phyloP scores from a whole-genome alignment of 257 asterid species.

The Solanum raphanifolium region DNA sequence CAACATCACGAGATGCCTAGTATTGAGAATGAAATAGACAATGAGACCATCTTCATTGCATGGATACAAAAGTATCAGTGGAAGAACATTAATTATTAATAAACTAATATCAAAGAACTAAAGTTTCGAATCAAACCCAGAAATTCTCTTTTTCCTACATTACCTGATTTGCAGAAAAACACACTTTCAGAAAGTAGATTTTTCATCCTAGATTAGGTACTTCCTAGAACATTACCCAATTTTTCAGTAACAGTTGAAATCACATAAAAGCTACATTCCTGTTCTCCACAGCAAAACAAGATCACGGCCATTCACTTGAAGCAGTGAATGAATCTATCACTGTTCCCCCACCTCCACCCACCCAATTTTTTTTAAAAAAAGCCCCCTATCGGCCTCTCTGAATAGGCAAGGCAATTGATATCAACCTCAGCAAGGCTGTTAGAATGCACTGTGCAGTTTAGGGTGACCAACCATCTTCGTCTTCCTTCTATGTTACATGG shows the following conservation, averaged over 20 bases:
- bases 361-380: background rate
- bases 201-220: background rate
- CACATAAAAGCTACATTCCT: background rate
- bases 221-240: background rate
- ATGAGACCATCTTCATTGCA: background rate
- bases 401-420: background rate
- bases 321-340: background rate
- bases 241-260: background rate
- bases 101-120: background rate
- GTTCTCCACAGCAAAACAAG: background rate
- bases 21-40: conserved; percentile 4
- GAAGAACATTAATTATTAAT: background rate
- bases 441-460: background rate
- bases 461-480: background rate
- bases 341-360: background rate
- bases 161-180: background rate
- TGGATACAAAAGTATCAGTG: background rate
- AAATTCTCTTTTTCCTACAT: background rate
- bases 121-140: background rate
- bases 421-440: background rate
- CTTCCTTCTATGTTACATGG: background rate
- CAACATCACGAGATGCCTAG: conserved; percentile 95
- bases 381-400: background rate
- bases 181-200: background rate
- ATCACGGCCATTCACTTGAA: background rate